Base-by-base conservation (phyloP, 805 yeast species). In the Hanseniaspora meyeri region DNA sequence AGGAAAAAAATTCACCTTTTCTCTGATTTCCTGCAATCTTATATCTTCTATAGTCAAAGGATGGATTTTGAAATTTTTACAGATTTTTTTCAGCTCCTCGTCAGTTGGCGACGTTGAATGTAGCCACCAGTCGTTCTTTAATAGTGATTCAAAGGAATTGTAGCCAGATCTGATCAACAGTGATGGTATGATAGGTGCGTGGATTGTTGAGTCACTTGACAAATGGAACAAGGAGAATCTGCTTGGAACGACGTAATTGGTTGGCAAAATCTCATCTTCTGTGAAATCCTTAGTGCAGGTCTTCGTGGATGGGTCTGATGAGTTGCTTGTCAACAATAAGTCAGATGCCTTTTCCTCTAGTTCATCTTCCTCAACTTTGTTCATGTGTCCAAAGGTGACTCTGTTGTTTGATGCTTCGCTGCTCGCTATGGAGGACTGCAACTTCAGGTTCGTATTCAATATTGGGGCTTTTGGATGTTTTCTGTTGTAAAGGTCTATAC, bases 1-100 rank as follows among this genome's bases (percentile, higher is more conserved):
- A 63, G 82, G 80, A 77, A 91, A 91, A 60, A 91, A 74, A 71
- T 91, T 98, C 34, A 91, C 97, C 70, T 91, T 91, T 73, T 91
- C 98, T 71, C 98, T 89, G 27, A 96, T 81, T 72, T 91, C 98
- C 72, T 90, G 95, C 80, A 88, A 86, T 57, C 96, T 75, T 61
- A 91, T 90, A 81, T 91, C 98, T 72, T 91, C 98, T 1, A 96
- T 89, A 0, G 98, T 91, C 74, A 91, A 81, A 34, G 98, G 98
- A 74, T 91, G 98, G 71, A 91, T 87, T 10, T 96, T 96, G 69
- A 91, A 91, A 0, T 97, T 93, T 64, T 90, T 90, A 10, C 96
- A 84, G 43, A 93, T 68, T 63, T 87, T 82, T 66, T 85, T 85
- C 96, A 93, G 88, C 70, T 93, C 98, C 20, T 82, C 82, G 66